A percentile compares a stretch with the other conserved stretches of the same genome.
Conservation (phyloP, 495 filamentous ascomycete species). For the Umbilicaria muhlenbergii region DNA sequence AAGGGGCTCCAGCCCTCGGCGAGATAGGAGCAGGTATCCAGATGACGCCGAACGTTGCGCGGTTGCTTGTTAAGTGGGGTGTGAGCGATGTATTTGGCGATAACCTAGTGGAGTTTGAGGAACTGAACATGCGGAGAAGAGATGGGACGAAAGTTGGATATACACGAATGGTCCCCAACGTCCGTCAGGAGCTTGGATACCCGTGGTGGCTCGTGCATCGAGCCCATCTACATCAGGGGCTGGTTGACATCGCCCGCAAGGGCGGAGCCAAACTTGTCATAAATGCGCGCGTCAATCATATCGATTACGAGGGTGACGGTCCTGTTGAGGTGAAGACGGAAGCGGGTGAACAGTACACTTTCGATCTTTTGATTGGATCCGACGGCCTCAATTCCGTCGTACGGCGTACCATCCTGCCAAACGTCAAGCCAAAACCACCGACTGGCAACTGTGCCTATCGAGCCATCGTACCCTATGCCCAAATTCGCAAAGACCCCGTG, state of each 20-base stretch:
- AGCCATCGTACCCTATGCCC: conserved; percentile 23
- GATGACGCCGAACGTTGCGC: conserved; percentile 40
- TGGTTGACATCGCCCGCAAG: conserved; percentile 18
- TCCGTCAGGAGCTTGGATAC: conserved; percentile 8
- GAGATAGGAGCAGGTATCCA: conserved; percentile 41
- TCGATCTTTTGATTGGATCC: conserved; percentile 26
- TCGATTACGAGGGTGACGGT: conserved; percentile 12
- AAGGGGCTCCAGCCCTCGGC: conserved; percentile 42
- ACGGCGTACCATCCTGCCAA: conserved; percentile 20
- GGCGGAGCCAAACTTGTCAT: conserved; percentile 20
- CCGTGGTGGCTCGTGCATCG: conserved; percentile 25
- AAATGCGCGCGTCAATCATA: conserved; percentile 16
- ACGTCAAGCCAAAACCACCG: conserved; percentile 20
- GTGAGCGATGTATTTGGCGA: conserved; percentile 21
- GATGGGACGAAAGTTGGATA: conserved; percentile 23
- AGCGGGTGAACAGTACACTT: conserved; percentile 17
- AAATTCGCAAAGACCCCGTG: conserved; percentile 22
- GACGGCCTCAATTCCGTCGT: conserved; percentile 26
- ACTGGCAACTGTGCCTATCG: conserved; percentile 26
- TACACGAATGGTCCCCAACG: conserved; percentile 13
- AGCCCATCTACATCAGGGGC: conserved; percentile 23
- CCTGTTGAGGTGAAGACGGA: conserved; percentile 19
- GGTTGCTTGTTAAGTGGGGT: conserved; percentile 25
- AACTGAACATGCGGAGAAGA: conserved; percentile 24
- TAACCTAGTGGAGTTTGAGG: conserved; percentile 21